Conservation (phyloP, 2,329 filamentous ascomycete species). For the Periconia sp. region DNA sequence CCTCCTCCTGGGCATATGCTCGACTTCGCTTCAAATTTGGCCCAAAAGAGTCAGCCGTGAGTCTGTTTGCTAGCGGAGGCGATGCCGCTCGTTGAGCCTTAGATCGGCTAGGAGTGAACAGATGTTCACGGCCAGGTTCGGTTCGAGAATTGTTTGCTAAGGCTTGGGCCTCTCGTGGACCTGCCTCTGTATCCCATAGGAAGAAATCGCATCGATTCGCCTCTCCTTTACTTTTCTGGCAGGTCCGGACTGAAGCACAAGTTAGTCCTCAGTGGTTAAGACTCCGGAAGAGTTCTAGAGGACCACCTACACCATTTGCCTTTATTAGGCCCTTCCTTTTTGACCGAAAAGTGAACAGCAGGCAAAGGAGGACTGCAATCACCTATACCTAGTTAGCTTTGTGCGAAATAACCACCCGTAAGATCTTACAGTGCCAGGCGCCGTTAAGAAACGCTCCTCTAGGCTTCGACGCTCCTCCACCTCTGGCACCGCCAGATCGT, state of each 20-base stretch:
- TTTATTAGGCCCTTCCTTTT: conserved; percentile 63
- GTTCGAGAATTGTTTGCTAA: conserved; percentile 56
- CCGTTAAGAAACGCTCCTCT: conserved; percentile 31
- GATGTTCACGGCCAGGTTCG: conserved; percentile 40
- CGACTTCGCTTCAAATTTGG: conserved; percentile 38
- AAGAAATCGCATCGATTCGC: conserved; percentile 62
- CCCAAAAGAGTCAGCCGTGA: conserved; percentile 15
- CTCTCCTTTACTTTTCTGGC: conserved; percentile 55
- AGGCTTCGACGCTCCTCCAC: background rate
- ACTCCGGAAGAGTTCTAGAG: background rate
- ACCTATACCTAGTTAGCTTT: conserved; percentile 43
- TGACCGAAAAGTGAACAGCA: conserved; percentile 62
- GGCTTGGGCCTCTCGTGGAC: conserved; percentile 54
- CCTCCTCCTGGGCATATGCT: conserved; percentile 26
- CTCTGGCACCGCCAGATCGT: conserved; percentile 8
- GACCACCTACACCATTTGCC: conserved; percentile 55
- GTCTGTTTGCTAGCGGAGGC: conserved; percentile 28
- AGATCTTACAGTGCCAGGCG: conserved; percentile 33
- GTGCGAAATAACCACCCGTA: background rate
- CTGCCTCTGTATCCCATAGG: conserved; percentile 63
- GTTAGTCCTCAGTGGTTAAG: conserved; percentile 19
- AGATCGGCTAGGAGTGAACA: conserved; percentile 23
- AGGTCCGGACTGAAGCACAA: conserved; percentile 58
- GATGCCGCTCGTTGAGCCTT: conserved; percentile 10
- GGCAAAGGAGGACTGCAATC: conserved; percentile 62